Evolutionary conservation across 148 eudicot species (phyloP).

Genomic region (Rhododendron henanense): DNA sequence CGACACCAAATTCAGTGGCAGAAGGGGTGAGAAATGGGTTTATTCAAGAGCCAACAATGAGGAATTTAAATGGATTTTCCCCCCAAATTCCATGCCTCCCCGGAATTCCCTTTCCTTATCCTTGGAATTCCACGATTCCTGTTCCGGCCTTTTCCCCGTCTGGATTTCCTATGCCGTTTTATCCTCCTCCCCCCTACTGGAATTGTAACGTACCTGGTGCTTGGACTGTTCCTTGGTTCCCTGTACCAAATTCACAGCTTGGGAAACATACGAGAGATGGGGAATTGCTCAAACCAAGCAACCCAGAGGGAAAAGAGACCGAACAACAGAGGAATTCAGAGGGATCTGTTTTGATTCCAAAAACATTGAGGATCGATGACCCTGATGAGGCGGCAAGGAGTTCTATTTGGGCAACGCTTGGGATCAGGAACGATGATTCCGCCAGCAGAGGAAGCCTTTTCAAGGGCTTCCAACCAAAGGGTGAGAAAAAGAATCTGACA

Average conservation of each 20-base stretch:
- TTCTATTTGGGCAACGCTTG: slow-evolving; percentile 89
- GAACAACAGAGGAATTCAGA: slow-evolving; percentile 24
- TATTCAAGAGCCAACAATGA: slow-evolving; percentile 26
- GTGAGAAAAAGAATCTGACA: slow-evolving; percentile 24
- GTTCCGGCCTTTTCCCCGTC: slow-evolving; percentile 50
- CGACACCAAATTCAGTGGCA: slow-evolving; percentile 36
- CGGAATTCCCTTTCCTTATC: slow-evolving; percentile 66
- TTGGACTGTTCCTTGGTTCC: slow-evolving; percentile 63
- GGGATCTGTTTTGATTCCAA: slow-evolving; percentile 57
- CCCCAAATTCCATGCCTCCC: slow-evolving; percentile 56
- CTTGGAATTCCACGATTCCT: slow-evolving; percentile 58
- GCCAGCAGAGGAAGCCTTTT: slow-evolving; percentile 50
- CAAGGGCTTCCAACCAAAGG: slow-evolving; percentile 59
- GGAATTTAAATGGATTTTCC: slow-evolving; percentile 32
- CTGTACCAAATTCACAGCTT: slow-evolving; percentile 43
- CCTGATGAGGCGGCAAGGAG: slow-evolving; percentile 94
- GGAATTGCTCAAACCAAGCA: slow-evolving; percentile 34
- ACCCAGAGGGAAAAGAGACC: slow-evolving; percentile 19
- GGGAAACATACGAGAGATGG: slow-evolving; percentile 83
- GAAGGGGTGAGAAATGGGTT: slow-evolving; percentile 25
- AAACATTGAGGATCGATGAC: slow-evolving; percentile 82
- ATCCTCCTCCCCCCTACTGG: slow-evolving; percentile 73
- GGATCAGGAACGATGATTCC: slow-evolving; percentile 74
- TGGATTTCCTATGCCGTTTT: slow-evolving; percentile 53
- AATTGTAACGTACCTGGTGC: slow-evolving; percentile 49